Percentiles rank a stretch among this genome's conserved stretches.
These are phyloP conservation scores for Cucumis variabilis DNA, from an alignment of 331 rosid genomes.

Conservation along the genomic window DNA sequence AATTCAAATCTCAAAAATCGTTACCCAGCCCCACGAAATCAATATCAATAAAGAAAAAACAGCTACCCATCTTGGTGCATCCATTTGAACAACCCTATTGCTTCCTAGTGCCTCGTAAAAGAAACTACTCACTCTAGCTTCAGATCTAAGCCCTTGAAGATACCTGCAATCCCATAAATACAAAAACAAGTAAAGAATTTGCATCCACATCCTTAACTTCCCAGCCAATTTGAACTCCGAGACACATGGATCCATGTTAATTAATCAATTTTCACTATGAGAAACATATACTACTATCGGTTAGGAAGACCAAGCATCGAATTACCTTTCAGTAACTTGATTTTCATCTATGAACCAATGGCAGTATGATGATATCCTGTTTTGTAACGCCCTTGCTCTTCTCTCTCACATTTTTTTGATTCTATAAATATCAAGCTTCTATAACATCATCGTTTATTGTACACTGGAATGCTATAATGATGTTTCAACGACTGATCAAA, in stretches of 20 bases:
- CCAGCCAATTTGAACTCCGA: not conserved
- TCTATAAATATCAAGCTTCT: not conserved
- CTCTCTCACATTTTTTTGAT: not conserved
- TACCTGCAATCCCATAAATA: constrained; percentile 47
- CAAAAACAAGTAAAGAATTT: not conserved
- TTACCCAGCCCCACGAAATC: no score
- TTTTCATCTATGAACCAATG: not conserved
- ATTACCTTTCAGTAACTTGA: not conserved
- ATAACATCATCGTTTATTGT: not conserved
- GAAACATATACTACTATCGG: not conserved
- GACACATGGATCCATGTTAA: not conserved
- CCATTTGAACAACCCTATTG: constrained; percentile 60
- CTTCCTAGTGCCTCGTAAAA: constrained; percentile 65
- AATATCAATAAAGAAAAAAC: no score
- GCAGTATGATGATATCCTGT: not conserved
- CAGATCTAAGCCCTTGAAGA: constrained; percentile 70
- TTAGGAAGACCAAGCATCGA: not conserved
- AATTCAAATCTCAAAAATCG: no score
- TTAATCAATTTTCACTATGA: not conserved
- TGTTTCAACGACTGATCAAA: not conserved
- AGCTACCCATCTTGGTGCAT: constrained; percentile 13
- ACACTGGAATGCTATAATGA: not conserved
- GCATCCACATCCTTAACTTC: not conserved
- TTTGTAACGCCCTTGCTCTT: not conserved
- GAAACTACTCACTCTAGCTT: constrained; percentile 63